These are phyloP conservation scores for Soucietia sequanensis DNA, from an alignment of 805 yeast genomes.

Conservation along the genomic window DNA sequence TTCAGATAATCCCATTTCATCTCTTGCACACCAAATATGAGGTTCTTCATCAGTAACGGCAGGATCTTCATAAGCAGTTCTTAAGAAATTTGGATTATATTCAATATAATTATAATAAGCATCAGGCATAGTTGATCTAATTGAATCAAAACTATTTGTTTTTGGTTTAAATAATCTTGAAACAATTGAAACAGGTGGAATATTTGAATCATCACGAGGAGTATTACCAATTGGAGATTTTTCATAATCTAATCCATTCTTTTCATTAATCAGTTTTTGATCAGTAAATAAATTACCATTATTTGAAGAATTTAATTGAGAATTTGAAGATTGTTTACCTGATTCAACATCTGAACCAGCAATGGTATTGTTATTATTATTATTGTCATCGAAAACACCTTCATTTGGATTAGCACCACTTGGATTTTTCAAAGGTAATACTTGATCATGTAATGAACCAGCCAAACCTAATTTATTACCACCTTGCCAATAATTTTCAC, in stretches of 20 bases:
- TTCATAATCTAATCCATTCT: conserved; percentile 20
- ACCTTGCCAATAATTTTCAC: conserved; percentile 47
- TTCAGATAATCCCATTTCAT: conserved; percentile 63
- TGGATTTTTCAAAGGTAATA: conserved; percentile 8
- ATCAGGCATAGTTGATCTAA: conserved; percentile 46
- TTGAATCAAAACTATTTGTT: conserved; percentile 43
- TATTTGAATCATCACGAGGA: conserved; percentile 6
- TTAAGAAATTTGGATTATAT: conserved; percentile 39
- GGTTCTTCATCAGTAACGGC: conserved; percentile 57
- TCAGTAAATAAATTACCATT: conserved; percentile 13
- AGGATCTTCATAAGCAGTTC: conserved; percentile 54
- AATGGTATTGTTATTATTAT: conserved; percentile 6
- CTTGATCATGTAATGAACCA: conserved; percentile 17
- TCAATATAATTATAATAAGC: conserved; percentile 39
- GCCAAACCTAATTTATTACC: conserved; percentile 40
- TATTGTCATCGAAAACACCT: conserved; percentile 4
- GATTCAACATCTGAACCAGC: conserved; percentile 2
- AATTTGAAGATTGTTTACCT: not conserved
- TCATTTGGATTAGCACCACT: not conserved
- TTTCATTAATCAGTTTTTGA: conserved; percentile 9
- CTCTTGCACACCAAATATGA: conserved; percentile 69
- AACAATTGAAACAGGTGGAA: conserved; percentile 24
- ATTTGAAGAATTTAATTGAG: not conserved
- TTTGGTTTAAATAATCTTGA: conserved; percentile 48
- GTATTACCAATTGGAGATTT: conserved; percentile 19